phyloP scores from a whole-genome alignment of 352 stramenopile genomes.

The Pythium dissotocum region DNA sequence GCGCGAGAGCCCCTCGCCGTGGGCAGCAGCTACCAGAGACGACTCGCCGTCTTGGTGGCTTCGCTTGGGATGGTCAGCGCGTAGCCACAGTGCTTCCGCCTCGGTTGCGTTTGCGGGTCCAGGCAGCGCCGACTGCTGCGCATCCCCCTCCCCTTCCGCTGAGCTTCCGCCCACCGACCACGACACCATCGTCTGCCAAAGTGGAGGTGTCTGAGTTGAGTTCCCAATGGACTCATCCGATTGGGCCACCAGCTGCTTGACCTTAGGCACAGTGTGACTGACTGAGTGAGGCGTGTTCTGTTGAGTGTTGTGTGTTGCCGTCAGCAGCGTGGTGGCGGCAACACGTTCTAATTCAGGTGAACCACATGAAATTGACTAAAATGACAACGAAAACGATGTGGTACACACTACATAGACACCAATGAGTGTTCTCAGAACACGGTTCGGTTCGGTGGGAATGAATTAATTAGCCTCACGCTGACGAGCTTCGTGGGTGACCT shows the following conservation, averaged over 20 bases:
- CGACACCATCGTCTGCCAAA: conserved; percentile 7
- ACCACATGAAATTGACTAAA: neutral
- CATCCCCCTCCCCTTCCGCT: conserved; percentile 15
- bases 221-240: conserved; percentile 6
- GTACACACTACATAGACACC: conserved; percentile 1
- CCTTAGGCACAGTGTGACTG: conserved; percentile 1
- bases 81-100: neutral
- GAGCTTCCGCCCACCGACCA: neutral
- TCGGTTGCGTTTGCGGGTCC: neutral
- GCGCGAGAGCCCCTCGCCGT: neutral
- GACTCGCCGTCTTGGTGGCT: neutral
- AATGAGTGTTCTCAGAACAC: no score
- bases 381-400: neutral
- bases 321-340: neutral
- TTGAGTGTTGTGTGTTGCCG: neutral
- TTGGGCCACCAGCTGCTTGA: conserved; percentile 22
- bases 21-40: neutral
- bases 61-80: neutral
- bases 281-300: neutral
- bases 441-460: neutral
- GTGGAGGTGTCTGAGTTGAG: conserved; percentile 1
- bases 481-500: neutral
- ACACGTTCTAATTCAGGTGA: neutral
- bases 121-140: neutral
- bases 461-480: neutral